phyloP scores from a whole-genome alignment of 208 protist genomes.

The Trypanosoma grayi region DNA sequence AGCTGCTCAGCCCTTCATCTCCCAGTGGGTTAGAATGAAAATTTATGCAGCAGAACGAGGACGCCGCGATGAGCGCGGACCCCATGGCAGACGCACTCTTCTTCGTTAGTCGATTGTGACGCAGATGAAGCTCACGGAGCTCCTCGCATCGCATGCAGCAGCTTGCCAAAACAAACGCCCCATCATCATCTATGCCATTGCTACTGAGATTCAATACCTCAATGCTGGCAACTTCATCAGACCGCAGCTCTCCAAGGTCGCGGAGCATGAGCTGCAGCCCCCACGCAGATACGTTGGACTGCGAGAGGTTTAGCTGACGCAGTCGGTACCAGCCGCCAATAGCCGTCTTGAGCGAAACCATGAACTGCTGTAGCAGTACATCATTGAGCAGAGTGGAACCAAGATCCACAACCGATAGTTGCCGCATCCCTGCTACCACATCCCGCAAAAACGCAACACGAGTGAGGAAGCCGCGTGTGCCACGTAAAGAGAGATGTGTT shows the following conservation, averaged over 20 bases:
- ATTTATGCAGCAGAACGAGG: slow-evolving; percentile 32
- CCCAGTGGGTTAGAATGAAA: slow-evolving; percentile 60
- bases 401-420: slow-evolving; percentile 37
- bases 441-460: slow-evolving; percentile 18
- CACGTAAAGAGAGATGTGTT: slow-evolving; percentile 35
- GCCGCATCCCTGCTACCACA: slow-evolving; percentile 22
- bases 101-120: slow-evolving; percentile 53
- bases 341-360: slow-evolving; percentile 29
- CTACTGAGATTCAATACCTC: slow-evolving; percentile 47
- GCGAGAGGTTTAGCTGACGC: slow-evolving; percentile 43
- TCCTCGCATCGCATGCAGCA: slow-evolving; percentile 40
- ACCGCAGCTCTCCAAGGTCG: slow-evolving; percentile 16
- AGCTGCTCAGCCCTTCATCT: slow-evolving; percentile 39
- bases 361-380: slow-evolving; percentile 27
- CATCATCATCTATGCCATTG: slow-evolving; percentile 41
- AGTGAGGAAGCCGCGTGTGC: slow-evolving; percentile 20
- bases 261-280: slow-evolving; percentile 28
- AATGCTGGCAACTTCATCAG: slow-evolving; percentile 16
- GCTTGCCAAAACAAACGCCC: slow-evolving; percentile 42
- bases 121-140: slow-evolving; percentile 44
- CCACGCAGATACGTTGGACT: slow-evolving; percentile 45
- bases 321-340: slow-evolving; percentile 62
- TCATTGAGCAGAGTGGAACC: slow-evolving; percentile 46
- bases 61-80: slow-evolving; percentile 31
- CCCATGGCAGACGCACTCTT: slow-evolving; percentile 29